Base-by-base conservation (phyloP, 31 red algal genomes). In the Odonthalia washingtoniensis region DNA sequence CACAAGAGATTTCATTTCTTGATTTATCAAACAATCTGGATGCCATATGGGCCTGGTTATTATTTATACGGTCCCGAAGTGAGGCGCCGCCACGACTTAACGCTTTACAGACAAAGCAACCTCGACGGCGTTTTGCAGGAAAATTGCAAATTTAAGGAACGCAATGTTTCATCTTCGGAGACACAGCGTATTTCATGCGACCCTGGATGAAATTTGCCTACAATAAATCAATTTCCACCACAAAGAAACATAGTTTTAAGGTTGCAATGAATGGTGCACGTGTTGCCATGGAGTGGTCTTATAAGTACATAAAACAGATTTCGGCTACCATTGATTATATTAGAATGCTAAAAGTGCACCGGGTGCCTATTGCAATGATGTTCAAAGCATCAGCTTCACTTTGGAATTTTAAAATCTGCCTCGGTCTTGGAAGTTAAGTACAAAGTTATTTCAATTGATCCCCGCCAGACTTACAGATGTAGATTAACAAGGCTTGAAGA, bases 1-100 rank as follows among this genome's bases (percentile, higher is more conserved):
- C 62, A 83, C 60, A 83, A 83, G 0, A 26, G 62, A 39, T 37
- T 83, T 9, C 60, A 83, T 0, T 83, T 53, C 34, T 70, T 83
- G 17, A 69, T n/a, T n/a, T n/a, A n/a, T n/a, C n/a, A n/a, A n/a
- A n/a, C n/a, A n/a, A n/a, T n/a, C n/a, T n/a, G n/a, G 5, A 69
- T 31, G 5, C 80, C 60, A 18, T 24, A 42, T 0, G 53, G 63
- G 63, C 4, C 69, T 0, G 39, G 5, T 14, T 83, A 69, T 26
- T 30, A 0, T 5, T 52, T 83, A 4, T 33, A 70, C 37, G 80
- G 80, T 18, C 57, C 80, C 0, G 31, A 69, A 37, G 49, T 57
- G 9, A 21, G 49, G 21, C 49, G 49, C 12, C 9, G 9, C 12
- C 49, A 57, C 49, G 21, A 57, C 49, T 14, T 57, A 9, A 57